These are phyloP conservation scores for Oxyria digyna DNA, from an alignment of 148 eudicot species.

Conservation along the genomic window DNA sequence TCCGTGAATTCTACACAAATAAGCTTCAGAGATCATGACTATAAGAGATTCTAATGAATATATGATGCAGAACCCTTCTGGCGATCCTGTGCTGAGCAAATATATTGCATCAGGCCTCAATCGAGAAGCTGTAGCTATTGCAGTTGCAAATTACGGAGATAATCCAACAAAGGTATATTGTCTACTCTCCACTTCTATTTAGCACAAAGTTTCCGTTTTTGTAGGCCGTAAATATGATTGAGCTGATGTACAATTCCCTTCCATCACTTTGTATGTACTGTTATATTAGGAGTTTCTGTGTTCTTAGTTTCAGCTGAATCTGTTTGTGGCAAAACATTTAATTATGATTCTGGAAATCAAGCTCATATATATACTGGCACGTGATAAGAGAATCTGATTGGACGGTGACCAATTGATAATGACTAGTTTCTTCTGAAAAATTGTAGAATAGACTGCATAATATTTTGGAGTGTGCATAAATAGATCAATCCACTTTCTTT, in stretches of 20 bases:
- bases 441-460: background rate
- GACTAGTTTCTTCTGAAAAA: background rate
- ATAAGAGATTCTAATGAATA: background rate
- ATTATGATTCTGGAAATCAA: background rate
- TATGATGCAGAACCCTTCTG: constrained; percentile 39
- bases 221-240: background rate
- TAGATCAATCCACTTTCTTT: background rate
- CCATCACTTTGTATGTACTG: background rate
- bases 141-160: constrained; percentile 84
- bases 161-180: constrained; percentile 63
- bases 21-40: background rate
- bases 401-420: background rate
- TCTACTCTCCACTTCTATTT: background rate
- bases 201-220: background rate
- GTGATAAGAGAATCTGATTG: background rate
- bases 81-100: constrained; percentile 76
- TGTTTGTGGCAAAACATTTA: background rate
- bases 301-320: background rate
- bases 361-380: background rate
- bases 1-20: background rate
- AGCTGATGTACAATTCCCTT: background rate
- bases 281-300: background rate
- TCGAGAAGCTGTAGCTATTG: constrained; percentile 78
- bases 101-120: constrained; percentile 78
- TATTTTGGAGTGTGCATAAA: background rate